Percentiles rank a stretch among this genome's conserved stretches.
Evolutionary conservation across 768 basidiomycete species (phyloP).

Genomic region (Phylloporus rhodoxanthus): DNA sequence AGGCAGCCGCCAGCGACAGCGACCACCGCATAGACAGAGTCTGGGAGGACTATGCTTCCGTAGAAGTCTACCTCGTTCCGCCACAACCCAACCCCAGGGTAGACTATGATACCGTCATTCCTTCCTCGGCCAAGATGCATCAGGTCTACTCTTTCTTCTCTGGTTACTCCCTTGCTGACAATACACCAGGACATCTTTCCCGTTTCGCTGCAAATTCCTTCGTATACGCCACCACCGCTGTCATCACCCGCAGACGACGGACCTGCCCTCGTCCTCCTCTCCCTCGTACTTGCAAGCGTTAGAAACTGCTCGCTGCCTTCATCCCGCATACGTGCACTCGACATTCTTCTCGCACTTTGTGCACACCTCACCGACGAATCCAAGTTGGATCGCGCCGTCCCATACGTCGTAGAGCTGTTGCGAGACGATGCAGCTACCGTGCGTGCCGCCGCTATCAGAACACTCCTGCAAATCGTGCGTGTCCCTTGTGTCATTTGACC

Average conservation of each 20-base stretch:
- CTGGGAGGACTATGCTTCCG: conserved; percentile 81
- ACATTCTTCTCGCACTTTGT: conserved; percentile 78
- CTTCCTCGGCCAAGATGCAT: conserved; percentile 49
- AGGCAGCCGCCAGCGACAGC: conserved; percentile 67
- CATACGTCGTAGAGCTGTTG: conserved; percentile 83
- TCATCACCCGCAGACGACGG: conserved; percentile 75
- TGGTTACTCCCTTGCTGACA: conserved; percentile 6
- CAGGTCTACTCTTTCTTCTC: conserved; percentile 39
- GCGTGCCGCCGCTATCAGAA: conserved; percentile 70
- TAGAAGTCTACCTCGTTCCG: conserved; percentile 62
- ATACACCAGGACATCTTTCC: conserved; percentile 65
- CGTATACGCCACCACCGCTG: conserved; percentile 33
- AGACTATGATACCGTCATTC: conserved; percentile 36
- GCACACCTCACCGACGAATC: conserved; percentile 89
- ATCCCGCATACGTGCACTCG: conserved; percentile 79
- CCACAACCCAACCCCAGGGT: conserved; percentile 46
- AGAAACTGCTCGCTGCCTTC: conserved; percentile 82
- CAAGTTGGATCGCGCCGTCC: conserved; percentile 88
- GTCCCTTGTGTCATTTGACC: background rate
- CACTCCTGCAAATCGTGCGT: conserved; percentile 78
- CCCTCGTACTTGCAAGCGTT: conserved; percentile 82
- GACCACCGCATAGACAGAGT: conserved; percentile 78
- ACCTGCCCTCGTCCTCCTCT: conserved; percentile 81
- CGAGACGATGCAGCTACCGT: conserved; percentile 83
- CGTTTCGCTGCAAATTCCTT: conserved; percentile 63